These are phyloP conservation scores for Ehretia macrophylla DNA, from an alignment of 257 asterid genomes.

Conservation along the genomic window DNA sequence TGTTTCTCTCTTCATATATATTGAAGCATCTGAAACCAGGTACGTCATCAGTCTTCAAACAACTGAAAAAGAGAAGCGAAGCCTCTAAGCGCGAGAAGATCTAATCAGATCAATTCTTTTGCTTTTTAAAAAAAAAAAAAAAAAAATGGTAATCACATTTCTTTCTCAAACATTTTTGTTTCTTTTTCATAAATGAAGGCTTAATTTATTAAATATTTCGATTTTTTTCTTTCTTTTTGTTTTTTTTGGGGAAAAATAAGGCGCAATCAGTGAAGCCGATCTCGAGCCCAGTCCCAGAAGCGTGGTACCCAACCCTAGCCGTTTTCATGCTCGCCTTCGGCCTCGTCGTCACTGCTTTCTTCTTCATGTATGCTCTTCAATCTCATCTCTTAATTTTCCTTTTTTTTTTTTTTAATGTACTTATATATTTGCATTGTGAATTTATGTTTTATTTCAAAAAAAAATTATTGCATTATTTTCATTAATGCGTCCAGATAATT, in stretches of 20 bases:
- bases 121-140: no score
- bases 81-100: no score
- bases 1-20: neutral
- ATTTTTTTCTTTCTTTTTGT: constrained; percentile 8
- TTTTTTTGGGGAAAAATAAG: constrained; percentile 12
- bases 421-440: no score
- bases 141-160: constrained; percentile 14
- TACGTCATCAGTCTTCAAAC: neutral
- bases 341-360: constrained; percentile 75
- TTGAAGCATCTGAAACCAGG: neutral
- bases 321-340: constrained; percentile 76
- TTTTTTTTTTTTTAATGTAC: no score
- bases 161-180: no score
- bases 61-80: neutral
- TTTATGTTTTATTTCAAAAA: constrained; percentile 6
- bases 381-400: neutral
- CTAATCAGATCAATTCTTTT: no score
- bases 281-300: constrained; percentile 86
- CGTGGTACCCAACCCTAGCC: constrained; percentile 85
- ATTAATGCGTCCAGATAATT: neutral
- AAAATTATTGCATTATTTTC: neutral
- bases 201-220: neutral
- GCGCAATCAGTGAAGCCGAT: constrained; percentile 76
- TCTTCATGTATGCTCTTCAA: constrained; percentile 63
- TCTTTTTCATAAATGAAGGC: neutral